These are phyloP conservation scores for Biancaea sappan DNA, from an alignment of 306 rosid genomes.

Conservation along the genomic window DNA sequence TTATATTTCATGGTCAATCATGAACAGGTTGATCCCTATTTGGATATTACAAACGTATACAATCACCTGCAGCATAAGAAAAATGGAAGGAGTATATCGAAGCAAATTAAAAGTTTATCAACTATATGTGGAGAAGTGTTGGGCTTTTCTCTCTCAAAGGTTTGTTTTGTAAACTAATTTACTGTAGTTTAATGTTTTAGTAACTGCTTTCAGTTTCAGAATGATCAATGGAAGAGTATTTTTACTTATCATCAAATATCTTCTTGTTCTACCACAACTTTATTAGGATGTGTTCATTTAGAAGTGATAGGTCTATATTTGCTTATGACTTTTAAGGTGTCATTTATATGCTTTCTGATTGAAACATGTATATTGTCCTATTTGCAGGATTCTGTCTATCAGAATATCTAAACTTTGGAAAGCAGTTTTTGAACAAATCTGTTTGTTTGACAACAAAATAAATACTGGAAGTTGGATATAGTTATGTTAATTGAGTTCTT, in stretches of 20 bases:
- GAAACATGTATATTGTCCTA: neutral
- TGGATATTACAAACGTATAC: conserved; percentile 73
- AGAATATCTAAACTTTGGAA: conserved; percentile 29
- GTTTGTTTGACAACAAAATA: conserved; percentile 30
- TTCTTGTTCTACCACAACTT: neutral
- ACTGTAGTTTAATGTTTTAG: conserved; percentile 1
- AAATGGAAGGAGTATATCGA: conserved; percentile 58
- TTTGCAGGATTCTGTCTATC: conserved; percentile 28
- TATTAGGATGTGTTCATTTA: neutral
- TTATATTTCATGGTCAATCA: conserved; percentile 22
- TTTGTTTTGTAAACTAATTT: conserved; percentile 41
- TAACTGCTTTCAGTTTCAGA: conserved; percentile 4
- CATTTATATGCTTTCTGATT: conserved; percentile 16
- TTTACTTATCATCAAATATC: neutral
- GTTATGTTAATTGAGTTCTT: conserved; percentile 23
- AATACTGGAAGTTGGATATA: conserved; percentile 23
- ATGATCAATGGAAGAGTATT: neutral
- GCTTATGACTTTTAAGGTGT: neutral
- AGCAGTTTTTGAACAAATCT: conserved; percentile 29
- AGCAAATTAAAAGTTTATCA: conserved; percentile 74
- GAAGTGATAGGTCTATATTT: conserved; percentile 11
- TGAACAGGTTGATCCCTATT: conserved; percentile 78
- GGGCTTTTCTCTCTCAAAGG: conserved; percentile 84
- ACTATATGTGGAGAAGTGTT: conserved; percentile 72
- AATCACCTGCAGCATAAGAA: conserved; percentile 65